Conservation (phyloP, 1,284 basidiomycete species). For the Ustilago hordei region DNA sequence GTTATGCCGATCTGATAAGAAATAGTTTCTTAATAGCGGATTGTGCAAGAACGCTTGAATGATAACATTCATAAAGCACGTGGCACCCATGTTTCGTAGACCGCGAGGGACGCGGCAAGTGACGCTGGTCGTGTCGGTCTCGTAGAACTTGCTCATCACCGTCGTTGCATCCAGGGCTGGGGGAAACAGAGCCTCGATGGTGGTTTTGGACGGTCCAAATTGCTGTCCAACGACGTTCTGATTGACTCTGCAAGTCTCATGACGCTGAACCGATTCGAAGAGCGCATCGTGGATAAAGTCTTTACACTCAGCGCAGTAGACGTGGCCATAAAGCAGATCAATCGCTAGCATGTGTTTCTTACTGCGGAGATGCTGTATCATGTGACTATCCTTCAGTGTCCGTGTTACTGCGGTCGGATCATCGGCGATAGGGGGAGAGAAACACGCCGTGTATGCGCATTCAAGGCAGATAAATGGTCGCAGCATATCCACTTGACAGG, state of each 20-base stretch:
- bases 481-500: conserved; percentile 56
- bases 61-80: conserved; percentile 93
- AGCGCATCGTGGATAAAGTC: conserved; percentile 63
- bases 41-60: conserved; percentile 94
- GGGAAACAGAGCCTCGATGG: conserved; percentile 29
- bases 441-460: conserved; percentile 62
- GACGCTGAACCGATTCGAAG: conserved; percentile 48
- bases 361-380: conserved; percentile 38
- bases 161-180: not conserved
- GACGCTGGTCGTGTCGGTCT: conserved; percentile 29
- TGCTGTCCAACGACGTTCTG: conserved; percentile 30
- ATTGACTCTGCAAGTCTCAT: conserved; percentile 40
- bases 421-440: conserved; percentile 44
- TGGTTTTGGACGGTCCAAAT: conserved; percentile 23
- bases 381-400: conserved; percentile 38
- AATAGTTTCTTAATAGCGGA: conserved; percentile 88
- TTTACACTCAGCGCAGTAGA: conserved; percentile 64
- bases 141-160: conserved; percentile 26
- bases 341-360: conserved; percentile 47
- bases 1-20: conserved; percentile 86
- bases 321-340: conserved; percentile 62
- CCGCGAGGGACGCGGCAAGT: conserved; percentile 79
- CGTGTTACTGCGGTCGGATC: conserved; percentile 20
- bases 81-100: conserved; percentile 90
- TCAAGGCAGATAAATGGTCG: conserved; percentile 66